phyloP scores from a whole-genome alignment of 768 basidiomycete genomes.

The Amanita subjunquillea region DNA sequence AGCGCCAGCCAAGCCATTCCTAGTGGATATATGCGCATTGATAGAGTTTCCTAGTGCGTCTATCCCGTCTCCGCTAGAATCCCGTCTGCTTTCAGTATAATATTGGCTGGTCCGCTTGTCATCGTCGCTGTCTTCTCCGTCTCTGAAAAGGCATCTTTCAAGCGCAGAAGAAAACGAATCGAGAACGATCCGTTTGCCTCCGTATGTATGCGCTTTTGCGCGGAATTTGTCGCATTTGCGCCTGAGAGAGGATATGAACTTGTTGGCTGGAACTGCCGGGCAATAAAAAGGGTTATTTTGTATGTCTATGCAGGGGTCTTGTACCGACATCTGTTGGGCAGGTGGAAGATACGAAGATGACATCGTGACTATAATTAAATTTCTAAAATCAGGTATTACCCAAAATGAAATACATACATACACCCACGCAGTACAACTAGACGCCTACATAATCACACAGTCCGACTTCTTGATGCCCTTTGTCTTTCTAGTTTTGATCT shows the following conservation, averaged over 20 bases:
- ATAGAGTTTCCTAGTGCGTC: neutral
- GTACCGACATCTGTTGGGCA: neutral
- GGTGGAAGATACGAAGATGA: neutral
- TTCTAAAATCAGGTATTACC: neutral
- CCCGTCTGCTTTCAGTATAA: neutral
- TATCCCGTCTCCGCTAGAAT: neutral
- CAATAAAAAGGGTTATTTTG: constrained; percentile 52
- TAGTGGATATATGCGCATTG: neutral
- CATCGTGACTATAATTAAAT: neutral
- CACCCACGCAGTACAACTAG: no score
- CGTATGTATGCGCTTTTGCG: constrained; percentile 7
- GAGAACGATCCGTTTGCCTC: constrained; percentile 9
- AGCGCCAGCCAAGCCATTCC: neutral
- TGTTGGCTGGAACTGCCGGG: constrained; percentile 34
- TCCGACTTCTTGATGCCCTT: constrained; percentile 34
- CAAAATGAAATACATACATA: neutral
- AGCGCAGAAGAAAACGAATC: constrained; percentile 24
- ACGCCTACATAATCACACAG: constrained; percentile 47
- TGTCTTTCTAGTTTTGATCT: constrained; percentile 16
- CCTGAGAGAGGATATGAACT: constrained; percentile 37
- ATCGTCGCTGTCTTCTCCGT: constrained; percentile 10
- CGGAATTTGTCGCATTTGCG: constrained; percentile 14
- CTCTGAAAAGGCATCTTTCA: constrained; percentile 16
- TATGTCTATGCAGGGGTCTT: constrained; percentile 22
- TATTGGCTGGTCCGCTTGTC: neutral